phyloP scores from a whole-genome alignment of 2,329 filamentous ascomycete genomes.

The Hypomyces perniciosus region DNA sequence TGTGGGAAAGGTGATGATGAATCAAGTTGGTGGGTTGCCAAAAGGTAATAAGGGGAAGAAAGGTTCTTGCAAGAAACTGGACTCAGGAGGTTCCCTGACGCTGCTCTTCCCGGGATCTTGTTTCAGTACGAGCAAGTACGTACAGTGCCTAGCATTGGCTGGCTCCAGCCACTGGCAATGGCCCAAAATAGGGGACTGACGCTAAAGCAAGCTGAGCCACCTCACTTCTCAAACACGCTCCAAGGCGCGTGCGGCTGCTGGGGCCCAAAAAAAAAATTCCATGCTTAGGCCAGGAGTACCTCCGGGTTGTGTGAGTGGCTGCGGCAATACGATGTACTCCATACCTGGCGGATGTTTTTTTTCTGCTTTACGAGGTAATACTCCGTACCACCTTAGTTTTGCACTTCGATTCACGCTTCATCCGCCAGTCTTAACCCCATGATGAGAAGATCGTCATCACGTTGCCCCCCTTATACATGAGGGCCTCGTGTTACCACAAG shows the following conservation, averaged over 20 bases:
- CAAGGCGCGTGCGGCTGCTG: not conserved
- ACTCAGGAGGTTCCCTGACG: constrained; percentile 12
- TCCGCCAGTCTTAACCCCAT: no score
- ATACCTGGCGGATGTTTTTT: not conserved
- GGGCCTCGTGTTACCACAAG: not conserved
- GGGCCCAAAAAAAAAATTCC: not conserved
- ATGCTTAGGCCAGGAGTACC: constrained; percentile 1
- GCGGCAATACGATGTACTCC: constrained; percentile 8
- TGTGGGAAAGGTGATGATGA: constrained; percentile 16
- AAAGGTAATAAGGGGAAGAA: constrained; percentile 20
- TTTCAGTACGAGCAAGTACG: constrained; percentile 10
- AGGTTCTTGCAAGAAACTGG: constrained; percentile 11
- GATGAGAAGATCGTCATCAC: constrained; percentile 9
- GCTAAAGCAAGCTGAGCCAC: constrained; percentile 15
- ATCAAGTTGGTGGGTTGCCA: constrained; percentile 18
- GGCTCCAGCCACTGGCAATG: constrained; percentile 3
- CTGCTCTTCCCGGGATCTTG: constrained; percentile 12
- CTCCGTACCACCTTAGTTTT: not conserved
- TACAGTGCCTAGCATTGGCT: constrained; percentile 5
- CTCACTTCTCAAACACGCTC: constrained; percentile 4
- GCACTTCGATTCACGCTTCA: not conserved
- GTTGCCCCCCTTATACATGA: constrained; percentile 11
- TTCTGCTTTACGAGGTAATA: not conserved
- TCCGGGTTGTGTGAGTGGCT: constrained; percentile 8
- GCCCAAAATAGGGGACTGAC: constrained; percentile 14